phyloP scores from a whole-genome alignment of 1,284 basidiomycete species.

The Caloboletus firmus region DNA sequence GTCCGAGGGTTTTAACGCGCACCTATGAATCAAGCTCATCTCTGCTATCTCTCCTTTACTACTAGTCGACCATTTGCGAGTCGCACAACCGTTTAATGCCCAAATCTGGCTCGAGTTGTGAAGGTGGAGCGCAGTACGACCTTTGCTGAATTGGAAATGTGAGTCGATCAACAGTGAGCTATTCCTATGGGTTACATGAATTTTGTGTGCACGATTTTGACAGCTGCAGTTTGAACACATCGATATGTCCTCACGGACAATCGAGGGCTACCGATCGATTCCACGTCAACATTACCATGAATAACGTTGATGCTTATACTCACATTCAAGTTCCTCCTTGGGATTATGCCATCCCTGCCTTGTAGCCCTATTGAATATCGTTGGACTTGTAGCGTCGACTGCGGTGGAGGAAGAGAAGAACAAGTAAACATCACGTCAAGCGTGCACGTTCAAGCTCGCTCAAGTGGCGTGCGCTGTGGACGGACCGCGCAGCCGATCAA shows the following conservation, averaged over 20 bases:
- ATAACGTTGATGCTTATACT: conserved; percentile 1
- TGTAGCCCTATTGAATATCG: background rate
- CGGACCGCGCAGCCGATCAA: conserved; percentile 20
- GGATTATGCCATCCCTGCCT: background rate
- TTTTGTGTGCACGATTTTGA: conserved; percentile 5
- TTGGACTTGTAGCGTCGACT: conserved; percentile 7
- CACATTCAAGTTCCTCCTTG: conserved; percentile 14
- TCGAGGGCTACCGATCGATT: background rate
- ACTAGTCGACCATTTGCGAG: background rate
- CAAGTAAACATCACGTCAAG: conserved; percentile 4
- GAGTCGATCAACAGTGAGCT: conserved; percentile 19
- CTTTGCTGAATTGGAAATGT: conserved; percentile 22
- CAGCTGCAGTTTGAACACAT: background rate
- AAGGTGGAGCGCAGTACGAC: conserved; percentile 5
- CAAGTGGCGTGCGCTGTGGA: conserved; percentile 3
- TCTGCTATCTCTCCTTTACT: background rate
- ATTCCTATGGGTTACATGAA: background rate
- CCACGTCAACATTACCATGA: conserved; percentile 4
- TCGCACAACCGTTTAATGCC: background rate
- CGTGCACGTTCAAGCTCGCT: conserved; percentile 10
- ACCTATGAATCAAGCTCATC: conserved; percentile 5
- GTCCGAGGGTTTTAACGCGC: conserved; percentile 23
- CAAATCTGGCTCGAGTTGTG: conserved; percentile 11
- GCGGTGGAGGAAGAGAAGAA: conserved; percentile 10
- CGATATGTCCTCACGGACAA: conserved; percentile 10